These are phyloP conservation scores for Penicillium thymicola DNA, from an alignment of 2,329 filamentous ascomycete genomes.

Conservation along the genomic window DNA sequence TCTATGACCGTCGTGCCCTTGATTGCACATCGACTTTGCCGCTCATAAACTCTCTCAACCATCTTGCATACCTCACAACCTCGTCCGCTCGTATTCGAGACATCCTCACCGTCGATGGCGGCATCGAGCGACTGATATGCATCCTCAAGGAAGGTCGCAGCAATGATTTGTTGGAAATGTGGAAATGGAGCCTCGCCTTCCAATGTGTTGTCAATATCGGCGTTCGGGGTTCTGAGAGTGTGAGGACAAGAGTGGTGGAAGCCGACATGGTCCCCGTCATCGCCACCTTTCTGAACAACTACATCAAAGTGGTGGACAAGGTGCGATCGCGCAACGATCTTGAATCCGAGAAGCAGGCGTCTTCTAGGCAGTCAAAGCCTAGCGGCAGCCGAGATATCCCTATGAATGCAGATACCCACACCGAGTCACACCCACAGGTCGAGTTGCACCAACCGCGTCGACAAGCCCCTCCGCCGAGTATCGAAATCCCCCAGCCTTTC, in stretches of 20 bases:
- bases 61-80: slow-evolving; percentile 96
- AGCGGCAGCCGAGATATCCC: slow-evolving; percentile 30
- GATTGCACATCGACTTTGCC: slow-evolving; percentile 98
- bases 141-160: slow-evolving; percentile 96
- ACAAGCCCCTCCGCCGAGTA: slow-evolving; percentile 78
- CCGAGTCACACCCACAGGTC: slow-evolving; percentile 52
- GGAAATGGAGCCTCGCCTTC: slow-evolving; percentile 99
- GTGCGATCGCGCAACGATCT: slow-evolving; percentile 80
- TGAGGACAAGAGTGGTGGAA: slow-evolving; percentile 92
- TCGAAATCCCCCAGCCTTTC: slow-evolving; percentile 67
- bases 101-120: slow-evolving; percentile 97
- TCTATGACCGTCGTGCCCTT: slow-evolving; percentile 94
- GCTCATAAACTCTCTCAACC: slow-evolving; percentile 97
- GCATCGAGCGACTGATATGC: slow-evolving; percentile 92
- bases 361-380: slow-evolving; percentile 30
- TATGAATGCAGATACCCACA: slow-evolving; percentile 52
- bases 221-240: slow-evolving; percentile 88
- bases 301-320: slow-evolving; percentile 93
- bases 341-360: slow-evolving; percentile 59
- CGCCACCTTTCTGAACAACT: slow-evolving; percentile 96
- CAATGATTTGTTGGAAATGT: slow-evolving; percentile 99
- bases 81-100: slow-evolving; percentile 96
- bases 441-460: slow-evolving; percentile 63
- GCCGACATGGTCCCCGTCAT: slow-evolving; percentile 99
- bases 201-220: slow-evolving; percentile 99